Percentiles rank a stretch among this genome's conserved stretches.
phyloP scores from a whole-genome alignment of 2,329 filamentous ascomycete species.

The Diaporthe destruens region DNA sequence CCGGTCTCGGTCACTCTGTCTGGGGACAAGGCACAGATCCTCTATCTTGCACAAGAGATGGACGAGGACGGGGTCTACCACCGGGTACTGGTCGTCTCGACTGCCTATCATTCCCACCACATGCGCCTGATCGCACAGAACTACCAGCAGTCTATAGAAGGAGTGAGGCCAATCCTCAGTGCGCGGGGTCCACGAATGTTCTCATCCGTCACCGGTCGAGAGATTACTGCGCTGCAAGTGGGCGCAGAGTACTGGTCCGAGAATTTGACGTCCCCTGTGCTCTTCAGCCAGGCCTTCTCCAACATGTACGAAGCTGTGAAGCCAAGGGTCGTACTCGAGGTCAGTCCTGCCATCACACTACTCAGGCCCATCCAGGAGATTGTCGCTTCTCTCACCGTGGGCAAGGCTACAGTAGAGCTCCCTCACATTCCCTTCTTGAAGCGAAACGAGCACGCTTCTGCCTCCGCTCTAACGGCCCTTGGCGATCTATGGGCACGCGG shows the following conservation, averaged over 20 bases:
- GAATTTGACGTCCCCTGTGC: constrained; percentile 60
- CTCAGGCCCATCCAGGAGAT: constrained; percentile 54
- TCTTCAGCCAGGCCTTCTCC: constrained; percentile 56
- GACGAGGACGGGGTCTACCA: constrained; percentile 50
- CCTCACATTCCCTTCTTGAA: constrained; percentile 34
- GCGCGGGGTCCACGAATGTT: constrained; percentile 50
- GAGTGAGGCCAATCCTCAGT: constrained; percentile 40
- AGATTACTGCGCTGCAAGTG: constrained; percentile 45
- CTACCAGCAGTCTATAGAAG: constrained; percentile 51
- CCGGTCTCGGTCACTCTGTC: constrained; percentile 59
- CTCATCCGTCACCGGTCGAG: constrained; percentile 53
- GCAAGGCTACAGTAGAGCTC: constrained; percentile 7
- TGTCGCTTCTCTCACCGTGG: constrained; percentile 18
- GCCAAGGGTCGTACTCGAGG: constrained; percentile 56
- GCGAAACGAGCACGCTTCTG: constrained; percentile 23
- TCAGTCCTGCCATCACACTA: constrained; percentile 56
- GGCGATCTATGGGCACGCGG: constrained; percentile 56
- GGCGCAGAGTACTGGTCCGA: constrained; percentile 58
- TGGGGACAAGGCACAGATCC: constrained; percentile 52
- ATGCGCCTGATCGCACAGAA: constrained; percentile 55
- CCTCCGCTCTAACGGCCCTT: constrained; percentile 47
- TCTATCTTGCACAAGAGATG: constrained; percentile 51
- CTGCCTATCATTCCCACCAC: constrained; percentile 60
- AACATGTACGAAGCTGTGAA: constrained; percentile 47
- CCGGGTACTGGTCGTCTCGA: constrained; percentile 53